Evolutionary conservation across 495 filamentous ascomycete genomes (phyloP).

Genomic region (Daldinia childiae): DNA sequence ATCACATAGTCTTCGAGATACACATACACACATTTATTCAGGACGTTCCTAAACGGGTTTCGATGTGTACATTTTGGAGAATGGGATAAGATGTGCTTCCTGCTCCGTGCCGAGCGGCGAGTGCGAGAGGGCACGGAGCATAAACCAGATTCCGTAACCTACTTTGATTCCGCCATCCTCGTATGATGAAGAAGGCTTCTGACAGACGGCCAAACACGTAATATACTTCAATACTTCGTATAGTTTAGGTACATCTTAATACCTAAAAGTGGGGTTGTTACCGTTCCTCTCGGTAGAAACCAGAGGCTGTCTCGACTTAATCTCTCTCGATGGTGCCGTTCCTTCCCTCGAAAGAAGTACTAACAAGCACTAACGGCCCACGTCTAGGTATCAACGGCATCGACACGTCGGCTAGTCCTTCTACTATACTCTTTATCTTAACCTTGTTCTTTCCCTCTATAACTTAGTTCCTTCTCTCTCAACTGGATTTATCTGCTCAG

Average conservation of each 20-base stretch:
- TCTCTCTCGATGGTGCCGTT: slow-evolving; percentile 33
- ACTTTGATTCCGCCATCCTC: background rate
- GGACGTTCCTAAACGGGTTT: background rate
- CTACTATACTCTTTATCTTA: background rate
- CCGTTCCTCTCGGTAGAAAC: slow-evolving; percentile 36
- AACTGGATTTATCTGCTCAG: background rate
- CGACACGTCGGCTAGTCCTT: background rate
- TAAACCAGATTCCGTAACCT: slow-evolving; percentile 4
- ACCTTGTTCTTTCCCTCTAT: slow-evolving; percentile 19
- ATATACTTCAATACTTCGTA: slow-evolving; percentile 26
- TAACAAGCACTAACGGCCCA: slow-evolving; percentile 14
- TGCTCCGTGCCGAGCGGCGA: slow-evolving; percentile 8
- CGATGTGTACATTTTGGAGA: background rate
- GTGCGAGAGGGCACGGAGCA: slow-evolving; percentile 14
- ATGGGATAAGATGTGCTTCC: background rate
- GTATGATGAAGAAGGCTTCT: slow-evolving; percentile 23
- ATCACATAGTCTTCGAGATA: background rate
- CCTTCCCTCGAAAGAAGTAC: slow-evolving; percentile 32
- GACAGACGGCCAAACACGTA: slow-evolving; percentile 1
- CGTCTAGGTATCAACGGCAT: slow-evolving; percentile 3
- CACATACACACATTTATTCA: background rate
- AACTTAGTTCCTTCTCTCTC: slow-evolving; percentile 23
- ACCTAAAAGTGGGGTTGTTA: slow-evolving; percentile 37
- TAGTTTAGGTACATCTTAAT: no score
- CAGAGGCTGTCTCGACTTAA: slow-evolving; percentile 41